A percentile compares a stretch with the other conserved stretches of the same genome.
Conservation (phyloP, 176 grass and related monocot genomes). For the Ensete ventricosum region DNA sequence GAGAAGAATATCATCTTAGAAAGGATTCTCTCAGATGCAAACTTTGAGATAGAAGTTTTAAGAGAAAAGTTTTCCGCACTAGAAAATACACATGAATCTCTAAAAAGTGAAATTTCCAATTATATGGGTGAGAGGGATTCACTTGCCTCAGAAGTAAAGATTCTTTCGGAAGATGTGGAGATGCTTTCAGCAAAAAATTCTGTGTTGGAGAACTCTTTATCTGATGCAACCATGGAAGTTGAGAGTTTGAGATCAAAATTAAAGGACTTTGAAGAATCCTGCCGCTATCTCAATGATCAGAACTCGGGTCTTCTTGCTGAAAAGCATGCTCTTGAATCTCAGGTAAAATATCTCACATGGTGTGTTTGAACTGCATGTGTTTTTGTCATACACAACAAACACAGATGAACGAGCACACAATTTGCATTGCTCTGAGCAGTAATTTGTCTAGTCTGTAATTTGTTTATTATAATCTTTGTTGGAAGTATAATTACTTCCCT, state of each 20-base stretch:
- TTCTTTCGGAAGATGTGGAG: slow-evolving; percentile 25
- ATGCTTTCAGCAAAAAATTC: slow-evolving; percentile 59
- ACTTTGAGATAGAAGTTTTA: slow-evolving; percentile 40
- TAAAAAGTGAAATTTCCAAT: slow-evolving; percentile 31
- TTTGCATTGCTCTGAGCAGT: not conserved
- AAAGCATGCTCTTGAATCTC: slow-evolving; percentile 23
- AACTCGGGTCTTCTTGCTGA: slow-evolving; percentile 26
- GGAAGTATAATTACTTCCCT: not conserved
- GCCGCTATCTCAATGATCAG: slow-evolving; percentile 27
- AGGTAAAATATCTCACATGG: not conserved
- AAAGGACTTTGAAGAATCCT: slow-evolving; percentile 29
- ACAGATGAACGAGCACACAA: not conserved
- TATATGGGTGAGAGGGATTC: slow-evolving; percentile 25
- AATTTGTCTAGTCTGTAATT: not conserved
- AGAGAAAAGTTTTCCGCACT: slow-evolving; percentile 25
- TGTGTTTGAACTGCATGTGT: not conserved
- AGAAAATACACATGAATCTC: slow-evolving; percentile 22
- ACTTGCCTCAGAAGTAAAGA: slow-evolving; percentile 11
- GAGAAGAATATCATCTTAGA: slow-evolving; percentile 49
- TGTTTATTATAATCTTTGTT: not conserved
- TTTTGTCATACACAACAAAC: not conserved
- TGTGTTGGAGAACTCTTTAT: slow-evolving; percentile 54
- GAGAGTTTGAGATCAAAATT: slow-evolving; percentile 32
- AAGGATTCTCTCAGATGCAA: slow-evolving; percentile 42
- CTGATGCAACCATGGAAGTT: slow-evolving; percentile 35